Conservation (phyloP, 129 eudicot genomes). For the Cynara cardunculus region DNA sequence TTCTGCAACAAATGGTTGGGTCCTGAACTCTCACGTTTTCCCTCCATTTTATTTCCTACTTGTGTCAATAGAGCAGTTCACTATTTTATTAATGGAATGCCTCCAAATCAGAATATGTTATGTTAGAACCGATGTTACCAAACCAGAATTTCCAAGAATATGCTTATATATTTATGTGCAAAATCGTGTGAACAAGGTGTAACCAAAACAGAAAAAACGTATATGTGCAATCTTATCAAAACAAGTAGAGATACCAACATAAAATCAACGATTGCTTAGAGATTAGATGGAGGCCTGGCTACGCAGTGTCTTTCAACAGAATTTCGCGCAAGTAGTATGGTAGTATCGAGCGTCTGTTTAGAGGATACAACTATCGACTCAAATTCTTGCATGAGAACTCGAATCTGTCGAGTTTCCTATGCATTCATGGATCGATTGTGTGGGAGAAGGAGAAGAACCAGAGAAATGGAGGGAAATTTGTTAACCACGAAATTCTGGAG, state of each 20-base stretch:
- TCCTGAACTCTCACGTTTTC: constrained; percentile 30
- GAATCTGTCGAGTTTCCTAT: neutral
- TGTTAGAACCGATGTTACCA: neutral
- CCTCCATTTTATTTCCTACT: constrained; percentile 47
- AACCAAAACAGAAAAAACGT: neutral
- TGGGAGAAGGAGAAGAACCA: neutral
- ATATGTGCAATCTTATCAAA: neutral
- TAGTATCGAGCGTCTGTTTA: neutral
- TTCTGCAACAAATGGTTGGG: constrained; percentile 45
- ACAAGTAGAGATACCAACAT: too few species aligned
- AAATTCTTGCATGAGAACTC: neutral
- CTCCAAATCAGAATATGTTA: too few species aligned
- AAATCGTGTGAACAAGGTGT: neutral
- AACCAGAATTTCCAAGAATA: neutral
- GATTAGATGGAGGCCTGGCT: neutral
- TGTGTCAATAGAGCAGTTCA: neutral
- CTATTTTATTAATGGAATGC: neutral
- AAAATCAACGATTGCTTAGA: neutral
- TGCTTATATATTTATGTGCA: neutral
- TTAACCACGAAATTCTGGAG: neutral
- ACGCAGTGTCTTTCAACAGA: too few species aligned
- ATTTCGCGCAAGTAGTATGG: neutral
- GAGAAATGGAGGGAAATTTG: too few species aligned
- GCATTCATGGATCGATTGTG: neutral
- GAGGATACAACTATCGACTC: neutral